phyloP scores from a whole-genome alignment of 108 stramenopile species.

The Nitzschia sp. region DNA sequence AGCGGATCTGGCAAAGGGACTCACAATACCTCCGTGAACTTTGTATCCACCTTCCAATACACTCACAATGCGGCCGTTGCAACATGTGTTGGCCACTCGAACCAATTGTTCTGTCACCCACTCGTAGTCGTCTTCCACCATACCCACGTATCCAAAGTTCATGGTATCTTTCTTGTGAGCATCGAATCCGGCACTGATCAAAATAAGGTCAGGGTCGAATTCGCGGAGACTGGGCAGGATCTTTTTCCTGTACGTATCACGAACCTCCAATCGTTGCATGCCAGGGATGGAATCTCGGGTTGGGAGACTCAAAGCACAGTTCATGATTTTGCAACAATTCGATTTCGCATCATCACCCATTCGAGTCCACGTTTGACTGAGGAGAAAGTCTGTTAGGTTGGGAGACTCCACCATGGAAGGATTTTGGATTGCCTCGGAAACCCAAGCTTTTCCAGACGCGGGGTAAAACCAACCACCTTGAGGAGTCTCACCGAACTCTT shows the following conservation, averaged over 20 bases:
- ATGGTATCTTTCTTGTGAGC: constrained; percentile 89
- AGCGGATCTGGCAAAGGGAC: constrained; percentile 87
- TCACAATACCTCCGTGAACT: constrained; percentile 88
- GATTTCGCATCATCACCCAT: constrained; percentile 76
- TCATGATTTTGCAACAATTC: constrained; percentile 86
- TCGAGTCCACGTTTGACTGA: constrained; percentile 83
- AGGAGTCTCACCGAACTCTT: constrained; percentile 42
- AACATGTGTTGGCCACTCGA: constrained; percentile 91
- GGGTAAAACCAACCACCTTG: constrained; percentile 89
- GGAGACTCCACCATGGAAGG: constrained; percentile 69
- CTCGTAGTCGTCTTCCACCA: constrained; percentile 97
- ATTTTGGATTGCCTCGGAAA: constrained; percentile 56
- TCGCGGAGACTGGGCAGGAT: constrained; percentile 77
- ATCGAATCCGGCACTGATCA: constrained; percentile 99
- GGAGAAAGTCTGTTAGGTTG: constrained; percentile 70
- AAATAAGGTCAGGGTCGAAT: constrained; percentile 95
- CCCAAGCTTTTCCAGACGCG: constrained; percentile 73
- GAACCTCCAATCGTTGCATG: constrained; percentile 81
- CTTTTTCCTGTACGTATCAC: constrained; percentile 85
- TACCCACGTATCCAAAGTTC: constrained; percentile 93
- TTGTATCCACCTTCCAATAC: constrained; percentile 97
- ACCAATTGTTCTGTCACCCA: constrained; percentile 94
- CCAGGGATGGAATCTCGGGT: constrained; percentile 65
- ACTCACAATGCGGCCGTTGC: constrained; percentile 91
- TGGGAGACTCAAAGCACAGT: constrained; percentile 79